Evolutionary conservation across 768 basidiomycete species (phyloP), one percentile per base, ranked within the genome.

Genomic region (Pleurotus salmoneostramineus): DNA sequence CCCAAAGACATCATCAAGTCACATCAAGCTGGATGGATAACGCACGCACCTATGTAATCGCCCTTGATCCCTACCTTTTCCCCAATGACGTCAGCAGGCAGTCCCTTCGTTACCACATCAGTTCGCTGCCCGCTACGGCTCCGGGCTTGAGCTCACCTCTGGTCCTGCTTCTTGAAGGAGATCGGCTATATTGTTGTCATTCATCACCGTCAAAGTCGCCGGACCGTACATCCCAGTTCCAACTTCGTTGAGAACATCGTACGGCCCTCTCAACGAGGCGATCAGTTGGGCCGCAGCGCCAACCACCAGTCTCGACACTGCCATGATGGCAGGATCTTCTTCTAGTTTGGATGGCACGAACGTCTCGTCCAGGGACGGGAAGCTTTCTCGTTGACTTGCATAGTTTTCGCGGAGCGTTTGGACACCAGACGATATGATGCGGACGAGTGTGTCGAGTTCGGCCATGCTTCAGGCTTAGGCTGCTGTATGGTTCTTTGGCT

Each of bases 101-200:
- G 58, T 2, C 71, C 71, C 70, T 72, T 10, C 37, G 37, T 40
- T 10, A 2, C 8, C 37, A 8, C 10, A 40, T 10, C 37, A 44
- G 15, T 31, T 31, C 45, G 33, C 5, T 32, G 27, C 21, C 44
- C n/a, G 12, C 56, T 14, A 50, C 44, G 11, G 32, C 36, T 33
- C 47, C 11, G 51, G 54, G 35, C 17, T 15, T 2, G 12, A 48
- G 57, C 58, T 11, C 42, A 71, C 74, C 44, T 71, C 46, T 1
- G 69, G 65, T 7, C 77, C 77, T 7, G 70, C 75, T 56, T 75
- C 74, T 1, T 72, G 66, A 12, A 79, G 61, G 1, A 77, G 73
- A 58, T 78, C 77, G 2, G 69, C 70, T 8, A 77, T 72, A 49
- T 72, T 67, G 1, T 67, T 63, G 40, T 73, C 70, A 2, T 44